These are phyloP conservation scores for Edaphochlamys debaryana DNA, from an alignment of 139 green algal species.

Conservation along the genomic window DNA sequence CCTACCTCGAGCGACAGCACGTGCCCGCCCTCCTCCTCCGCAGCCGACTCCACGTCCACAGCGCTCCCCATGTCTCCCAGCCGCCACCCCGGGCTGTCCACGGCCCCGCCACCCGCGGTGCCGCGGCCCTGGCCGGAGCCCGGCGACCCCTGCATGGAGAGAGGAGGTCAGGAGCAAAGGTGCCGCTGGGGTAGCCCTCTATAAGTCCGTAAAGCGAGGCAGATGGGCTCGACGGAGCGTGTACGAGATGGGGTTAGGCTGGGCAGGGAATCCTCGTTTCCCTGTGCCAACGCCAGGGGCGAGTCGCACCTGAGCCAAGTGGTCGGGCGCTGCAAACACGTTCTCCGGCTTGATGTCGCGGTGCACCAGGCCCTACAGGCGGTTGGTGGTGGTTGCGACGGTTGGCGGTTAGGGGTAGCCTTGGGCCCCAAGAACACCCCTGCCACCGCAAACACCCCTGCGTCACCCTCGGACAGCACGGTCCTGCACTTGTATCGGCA, in stretches of 20 bases:
- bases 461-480: neutral
- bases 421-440: neutral
- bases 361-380: constrained; percentile 16
- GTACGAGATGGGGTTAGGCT: too few relatives aligned
- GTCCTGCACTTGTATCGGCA: too few relatives aligned
- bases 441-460: neutral
- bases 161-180: too few relatives aligned
- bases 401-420: neutral
- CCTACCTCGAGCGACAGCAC: constrained; percentile 12
- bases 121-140: neutral
- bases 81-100: neutral
- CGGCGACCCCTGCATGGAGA: too few relatives aligned
- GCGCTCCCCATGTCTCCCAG: constrained; percentile 24
- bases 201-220: too few relatives aligned
- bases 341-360: constrained; percentile 21
- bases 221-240: too few relatives aligned
- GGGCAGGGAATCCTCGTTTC: too few relatives aligned
- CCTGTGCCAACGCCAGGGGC: too few relatives aligned
- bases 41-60: neutral
- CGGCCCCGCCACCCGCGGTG: neutral
- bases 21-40: neutral
- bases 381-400: neutral
- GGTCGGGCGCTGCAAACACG: neutral
- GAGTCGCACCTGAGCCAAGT: too few relatives aligned
- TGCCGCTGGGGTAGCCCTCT: too few relatives aligned